Percentiles rank a stretch among this genome's conserved stretches.
Conservation (phyloP, 2,329 filamentous ascomycete species). For the Sporothrix pseudoabietina region DNA sequence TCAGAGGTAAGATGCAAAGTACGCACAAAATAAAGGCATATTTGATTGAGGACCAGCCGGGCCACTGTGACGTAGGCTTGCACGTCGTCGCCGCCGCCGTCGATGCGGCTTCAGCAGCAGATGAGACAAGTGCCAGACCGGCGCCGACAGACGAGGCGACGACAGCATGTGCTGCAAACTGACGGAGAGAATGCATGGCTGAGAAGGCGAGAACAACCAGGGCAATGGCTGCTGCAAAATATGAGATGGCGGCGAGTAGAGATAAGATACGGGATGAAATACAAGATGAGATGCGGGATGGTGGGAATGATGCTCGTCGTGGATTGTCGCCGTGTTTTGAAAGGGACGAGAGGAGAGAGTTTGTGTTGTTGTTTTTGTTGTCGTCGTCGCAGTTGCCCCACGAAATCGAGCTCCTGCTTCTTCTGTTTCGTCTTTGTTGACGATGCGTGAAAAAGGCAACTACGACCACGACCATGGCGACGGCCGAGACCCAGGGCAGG, state of each 20-base stretch:
- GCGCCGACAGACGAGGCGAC: not conserved
- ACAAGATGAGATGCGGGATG: not conserved
- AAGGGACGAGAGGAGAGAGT: not conserved
- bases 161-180: conserved; percentile 4
- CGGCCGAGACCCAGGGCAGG: conserved; percentile 16
- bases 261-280: not conserved
- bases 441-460: conserved; percentile 5
- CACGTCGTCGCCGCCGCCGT: not conserved
- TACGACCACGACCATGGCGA: not conserved
- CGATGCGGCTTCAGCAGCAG: too few relatives aligned
- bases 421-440: not conserved
- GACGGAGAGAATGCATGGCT: conserved; percentile 8
- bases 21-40: conserved; percentile 31
- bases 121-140: not conserved
- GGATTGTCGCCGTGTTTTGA: not conserved
- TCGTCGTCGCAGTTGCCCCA: too few relatives aligned
- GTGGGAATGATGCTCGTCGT: not conserved
- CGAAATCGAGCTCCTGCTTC: not conserved
- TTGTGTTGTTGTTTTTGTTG: not conserved
- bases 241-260: not conserved
- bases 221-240: not conserved
- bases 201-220: not conserved
- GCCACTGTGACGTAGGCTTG: conserved; percentile 29
- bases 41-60: conserved; percentile 26
- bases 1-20: too few relatives aligned